Base-by-base conservation (phyloP, 2,329 filamentous ascomycete species). In the Didymella arachidicola region DNA sequence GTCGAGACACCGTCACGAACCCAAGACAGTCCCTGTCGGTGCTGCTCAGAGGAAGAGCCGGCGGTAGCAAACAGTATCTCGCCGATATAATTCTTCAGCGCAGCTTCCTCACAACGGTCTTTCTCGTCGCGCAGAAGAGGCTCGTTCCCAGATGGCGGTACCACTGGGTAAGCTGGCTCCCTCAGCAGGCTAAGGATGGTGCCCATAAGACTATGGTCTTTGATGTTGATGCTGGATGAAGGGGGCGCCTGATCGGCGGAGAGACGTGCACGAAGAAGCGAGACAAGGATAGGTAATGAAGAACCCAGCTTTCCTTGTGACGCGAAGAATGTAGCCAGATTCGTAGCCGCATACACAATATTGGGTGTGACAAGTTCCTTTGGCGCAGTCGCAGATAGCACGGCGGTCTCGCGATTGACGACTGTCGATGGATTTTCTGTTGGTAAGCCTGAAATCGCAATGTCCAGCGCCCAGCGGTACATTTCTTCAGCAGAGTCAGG, bases 31-130 rank as follows among this genome's bases (percentile, higher is more conserved):
- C 93, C 94, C 60, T 90, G 88, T 49, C 81, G 80, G 18, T 76
- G 80, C 18, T 72, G 64, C 10, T 61, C 46, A 53, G 59, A 53
- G 50, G 74, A 76, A 4, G 72, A 60, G 4, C 81, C 79, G n/a
- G 85, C 83, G 4, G 85, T 85, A 0, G 91, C 86, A 76, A 90
- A 97, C 30, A 98, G 84, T 50, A 98, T 96, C 79, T 98, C 94
- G 58, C 94, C 94, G 62, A 98, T 94, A 77, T 97, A 95, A 25
- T 93, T 84, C 82, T 92, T 93, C 14, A 97, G 79, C 0, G 87
- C 92, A 2, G 93, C 92, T 77, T 97, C 93, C 65, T 95, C 89
- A 76, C 93, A 97, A 36, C 85, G 84, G 7, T 91, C 87, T 27
- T 83, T 81, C 10, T 86, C 72, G 54, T 85, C 86, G 45, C 91